phyloP scores from a whole-genome alignment of 805 yeast species.

The Zygosaccharomyces bisporus region DNA sequence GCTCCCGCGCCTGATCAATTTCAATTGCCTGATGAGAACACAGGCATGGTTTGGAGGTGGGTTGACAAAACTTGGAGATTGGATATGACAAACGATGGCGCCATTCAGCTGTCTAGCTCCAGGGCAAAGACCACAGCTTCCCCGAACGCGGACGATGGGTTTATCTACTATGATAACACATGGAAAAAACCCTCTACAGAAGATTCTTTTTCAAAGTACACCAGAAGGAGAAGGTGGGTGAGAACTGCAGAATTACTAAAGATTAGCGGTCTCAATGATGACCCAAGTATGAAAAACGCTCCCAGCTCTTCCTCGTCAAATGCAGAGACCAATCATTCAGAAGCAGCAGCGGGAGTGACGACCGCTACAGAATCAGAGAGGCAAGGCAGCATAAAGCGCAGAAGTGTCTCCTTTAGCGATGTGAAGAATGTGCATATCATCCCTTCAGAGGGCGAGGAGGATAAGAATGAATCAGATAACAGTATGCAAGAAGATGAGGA shows the following conservation, averaged over 20 bases:
- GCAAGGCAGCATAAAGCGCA: slow-evolving; percentile 10
- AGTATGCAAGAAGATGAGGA: slow-evolving; percentile 1
- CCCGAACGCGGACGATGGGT: slow-evolving; percentile 81
- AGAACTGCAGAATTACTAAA: slow-evolving; percentile 82
- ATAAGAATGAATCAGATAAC: no score
- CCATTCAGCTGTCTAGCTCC: slow-evolving; percentile 64
- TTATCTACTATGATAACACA: slow-evolving; percentile 82
- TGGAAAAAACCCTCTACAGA: slow-evolving; percentile 91
- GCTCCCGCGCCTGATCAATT: slow-evolving; percentile 72
- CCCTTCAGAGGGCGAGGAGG: slow-evolving; percentile 14
- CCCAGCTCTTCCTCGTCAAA: slow-evolving; percentile 1
- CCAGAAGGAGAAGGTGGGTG: slow-evolving; percentile 93
- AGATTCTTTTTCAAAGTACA: slow-evolving; percentile 83
- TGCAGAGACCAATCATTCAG: background rate
- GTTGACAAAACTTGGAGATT: slow-evolving; percentile 89
- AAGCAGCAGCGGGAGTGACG: background rate
- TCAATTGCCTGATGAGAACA: slow-evolving; percentile 70
- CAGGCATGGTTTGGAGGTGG: slow-evolving; percentile 90
- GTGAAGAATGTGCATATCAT: slow-evolving; percentile 30
- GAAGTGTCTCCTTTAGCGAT: slow-evolving; percentile 35
- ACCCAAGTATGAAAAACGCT: slow-evolving; percentile 4
- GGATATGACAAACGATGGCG: slow-evolving; percentile 85
- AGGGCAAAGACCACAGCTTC: slow-evolving; percentile 54
- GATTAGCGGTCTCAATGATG: slow-evolving; percentile 12
- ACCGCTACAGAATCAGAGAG: background rate